A percentile compares a stretch with the other conserved stretches of the same genome.
Evolutionary conservation across 2,329 filamentous ascomycete species (phyloP).

Genomic region (Trichoderma sp.): DNA sequence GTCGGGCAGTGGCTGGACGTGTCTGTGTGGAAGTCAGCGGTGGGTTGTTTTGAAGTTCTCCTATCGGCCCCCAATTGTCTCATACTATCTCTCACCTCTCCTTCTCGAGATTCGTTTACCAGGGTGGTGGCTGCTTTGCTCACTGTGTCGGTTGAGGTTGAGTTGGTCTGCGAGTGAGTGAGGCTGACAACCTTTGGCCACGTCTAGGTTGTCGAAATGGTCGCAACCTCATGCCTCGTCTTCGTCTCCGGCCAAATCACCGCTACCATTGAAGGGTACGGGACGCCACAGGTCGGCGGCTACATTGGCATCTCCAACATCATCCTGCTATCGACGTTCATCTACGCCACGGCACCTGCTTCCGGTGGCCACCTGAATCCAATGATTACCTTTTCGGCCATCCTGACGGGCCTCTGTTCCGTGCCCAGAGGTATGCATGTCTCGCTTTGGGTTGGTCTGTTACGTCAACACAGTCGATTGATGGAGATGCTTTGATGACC

Average conservation of each 20-base stretch:
- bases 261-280: slow-evolving; percentile 37
- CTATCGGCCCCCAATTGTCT: background rate
- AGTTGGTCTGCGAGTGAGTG: background rate
- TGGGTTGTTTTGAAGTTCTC: slow-evolving; percentile 20
- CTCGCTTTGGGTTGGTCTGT: background rate
- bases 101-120: background rate
- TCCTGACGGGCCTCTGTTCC: slow-evolving; percentile 53
- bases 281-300: slow-evolving; percentile 35
- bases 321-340: slow-evolving; percentile 49
- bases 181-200: no score
- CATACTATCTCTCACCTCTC: background rate
- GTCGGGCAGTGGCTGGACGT: slow-evolving; percentile 34
- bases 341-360: slow-evolving; percentile 52
- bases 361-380: slow-evolving; percentile 58
- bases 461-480: no score
- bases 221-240: slow-evolving; percentile 37
- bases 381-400: slow-evolving; percentile 55
- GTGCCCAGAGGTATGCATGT: slow-evolving; percentile 45
- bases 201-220: slow-evolving; percentile 37
- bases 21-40: slow-evolving; percentile 36
- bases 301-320: slow-evolving; percentile 46
- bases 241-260: slow-evolving; percentile 40
- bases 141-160: background rate
- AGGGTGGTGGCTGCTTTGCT: background rate
- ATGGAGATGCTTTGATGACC: background rate